Evolutionary conservation across 176 grass and related monocot genomes (phyloP).

Genomic region (Ampelocalamus luodianensis): DNA sequence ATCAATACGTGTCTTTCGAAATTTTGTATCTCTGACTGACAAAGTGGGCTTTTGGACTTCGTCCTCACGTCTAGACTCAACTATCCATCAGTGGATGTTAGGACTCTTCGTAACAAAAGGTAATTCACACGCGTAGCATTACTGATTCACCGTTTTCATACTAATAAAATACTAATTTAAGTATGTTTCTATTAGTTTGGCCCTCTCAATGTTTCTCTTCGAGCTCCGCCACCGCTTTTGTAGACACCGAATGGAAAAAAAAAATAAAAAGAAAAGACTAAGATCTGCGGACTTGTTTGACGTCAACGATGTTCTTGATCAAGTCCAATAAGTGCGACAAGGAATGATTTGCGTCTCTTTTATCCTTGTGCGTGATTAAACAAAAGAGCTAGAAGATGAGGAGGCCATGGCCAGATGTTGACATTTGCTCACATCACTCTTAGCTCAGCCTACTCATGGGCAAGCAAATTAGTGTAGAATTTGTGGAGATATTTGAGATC

Average conservation of each 20-base stretch:
- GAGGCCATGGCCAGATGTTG: conserved; percentile 3
- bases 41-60: too few species aligned
- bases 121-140: too few species aligned
- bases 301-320: conserved; percentile 25
- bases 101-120: too few species aligned
- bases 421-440: conserved; percentile 39
- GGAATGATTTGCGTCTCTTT: not conserved
- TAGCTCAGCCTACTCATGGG: not conserved
- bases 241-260: not conserved
- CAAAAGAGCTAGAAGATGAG: not conserved
- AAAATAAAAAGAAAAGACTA: not conserved
- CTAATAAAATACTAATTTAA: too few species aligned
- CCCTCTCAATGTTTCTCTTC: too few species aligned
- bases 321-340: not conserved
- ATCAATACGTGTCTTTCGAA: not conserved
- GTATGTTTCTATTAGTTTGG: too few species aligned
- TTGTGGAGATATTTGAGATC: too few species aligned
- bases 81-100: not conserved
- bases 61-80: not conserved
- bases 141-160: too few species aligned
- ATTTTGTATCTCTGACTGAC: not conserved
- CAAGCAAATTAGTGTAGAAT: too few species aligned
- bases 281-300: not conserved
- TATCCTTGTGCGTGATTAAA: not conserved
- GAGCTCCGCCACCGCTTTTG: not conserved